These are phyloP conservation scores for Silene coronaria DNA, from an alignment of 179 eudicot species.

Conservation along the genomic window DNA sequence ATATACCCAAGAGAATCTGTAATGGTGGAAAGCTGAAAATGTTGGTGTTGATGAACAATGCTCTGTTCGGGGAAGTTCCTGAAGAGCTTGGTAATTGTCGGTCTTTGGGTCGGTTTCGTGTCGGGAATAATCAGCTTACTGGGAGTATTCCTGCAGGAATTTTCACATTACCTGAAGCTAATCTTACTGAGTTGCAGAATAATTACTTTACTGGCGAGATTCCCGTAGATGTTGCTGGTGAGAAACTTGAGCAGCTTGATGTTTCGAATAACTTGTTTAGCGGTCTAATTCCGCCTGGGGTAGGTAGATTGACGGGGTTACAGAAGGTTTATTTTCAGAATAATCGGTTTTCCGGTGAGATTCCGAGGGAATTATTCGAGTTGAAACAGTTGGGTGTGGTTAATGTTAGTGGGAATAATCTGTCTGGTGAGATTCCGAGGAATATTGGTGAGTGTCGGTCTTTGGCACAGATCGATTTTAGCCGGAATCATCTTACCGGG, in stretches of 20 bases:
- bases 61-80: conserved; percentile 59
- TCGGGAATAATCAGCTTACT: conserved; percentile 46
- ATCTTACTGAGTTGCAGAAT: conserved; percentile 46
- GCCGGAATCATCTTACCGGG: conserved; percentile 48
- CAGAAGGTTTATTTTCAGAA: conserved; percentile 33
- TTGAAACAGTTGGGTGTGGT: conserved; percentile 33
- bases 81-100: conserved; percentile 57
- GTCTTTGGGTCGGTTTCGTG: conserved; percentile 44
- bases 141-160: conserved; percentile 67
- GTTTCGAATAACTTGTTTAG: conserved; percentile 51
- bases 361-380: conserved; percentile 48
- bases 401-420: conserved; percentile 42
- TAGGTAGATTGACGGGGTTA: conserved; percentile 36
- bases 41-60: conserved; percentile 52
- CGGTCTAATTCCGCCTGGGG: conserved; percentile 47
- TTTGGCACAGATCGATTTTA: conserved; percentile 52
- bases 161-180: conserved; percentile 44
- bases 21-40: conserved; percentile 38
- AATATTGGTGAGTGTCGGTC: conserved; percentile 34
- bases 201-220: conserved; percentile 63
- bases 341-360: conserved; percentile 50
- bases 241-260: conserved; percentile 27
- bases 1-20: conserved; percentile 56
- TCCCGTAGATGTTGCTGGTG: conserved; percentile 43
- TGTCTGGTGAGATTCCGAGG: conserved; percentile 53